Evolutionary conservation across 305 asterid genomes (phyloP), one percentile per base, ranked within the genome.

Genomic region (Fraxinus baroniana): DNA sequence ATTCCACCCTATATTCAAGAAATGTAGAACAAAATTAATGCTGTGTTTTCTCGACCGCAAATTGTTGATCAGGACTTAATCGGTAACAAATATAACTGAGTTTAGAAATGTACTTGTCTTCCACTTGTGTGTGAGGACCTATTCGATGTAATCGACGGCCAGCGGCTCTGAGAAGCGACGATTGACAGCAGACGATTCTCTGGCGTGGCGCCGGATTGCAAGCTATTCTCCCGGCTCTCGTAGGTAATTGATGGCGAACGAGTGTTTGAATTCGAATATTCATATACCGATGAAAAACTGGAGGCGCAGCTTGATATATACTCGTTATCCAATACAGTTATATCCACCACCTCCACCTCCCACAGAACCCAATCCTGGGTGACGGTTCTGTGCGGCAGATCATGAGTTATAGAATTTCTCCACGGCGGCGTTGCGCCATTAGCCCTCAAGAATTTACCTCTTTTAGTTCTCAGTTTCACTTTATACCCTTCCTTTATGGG

Each of bases 361-460:
- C 97, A 94, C 87, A 91, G 32, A 44, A 94, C 90, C 97, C 97
- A 93, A 82, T 91, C 95, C 39, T 91, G 97, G 0, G 98, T 94
- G 1, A 92, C 93, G 5, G 98, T 94, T 52, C 97, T 81, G 8
- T 91, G 76, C 7, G 98, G 98, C 60, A 91, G 81, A 81, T 94
- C 98, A 30, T 93, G 94, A 10, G 97, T 93, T 3, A 94, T 36
- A 0, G 97, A 93, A 33, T 94, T 94, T 41, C 97, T 83, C 94
- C 95, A 94, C 6, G 98, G 98, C n/a, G 94, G 94, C 18, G 93
- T 91, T 0, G 91, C 97, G 0, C 97, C 97, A 81, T 94, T 93
- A 0, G 92, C 97, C 79, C 97, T 85, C 88, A 94, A 76, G 79
- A 88, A 94, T 20, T 89, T 91, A 0, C 98, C 94, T 1, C 91